A percentile compares a stretch with the other conserved stretches of the same genome.
Evolutionary conservation across 352 stramenopile genomes (phyloP).

Genomic region (Pythium diclinum): DNA sequence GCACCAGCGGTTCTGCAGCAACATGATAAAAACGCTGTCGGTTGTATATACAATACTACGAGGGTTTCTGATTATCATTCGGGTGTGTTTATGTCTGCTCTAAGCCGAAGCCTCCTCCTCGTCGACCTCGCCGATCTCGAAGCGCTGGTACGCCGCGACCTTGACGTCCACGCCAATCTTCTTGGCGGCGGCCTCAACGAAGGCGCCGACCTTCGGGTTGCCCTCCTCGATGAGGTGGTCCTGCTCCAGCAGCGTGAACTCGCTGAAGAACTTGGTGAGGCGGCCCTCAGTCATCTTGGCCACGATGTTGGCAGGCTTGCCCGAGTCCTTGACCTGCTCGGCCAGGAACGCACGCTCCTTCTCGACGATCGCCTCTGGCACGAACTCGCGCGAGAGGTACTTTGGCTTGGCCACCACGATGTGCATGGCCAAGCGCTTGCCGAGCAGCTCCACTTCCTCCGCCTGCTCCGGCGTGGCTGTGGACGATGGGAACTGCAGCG

Average conservation of each 20-base stretch:
- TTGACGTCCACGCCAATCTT: conserved; percentile 66
- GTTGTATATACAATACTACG: conserved; percentile 1
- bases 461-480: conserved; percentile 44
- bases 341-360: conserved; percentile 91
- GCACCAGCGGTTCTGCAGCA: too few relatives aligned
- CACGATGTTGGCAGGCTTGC: conserved; percentile 90
- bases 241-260: conserved; percentile 92
- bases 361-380: conserved; percentile 82
- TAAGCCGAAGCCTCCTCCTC: conserved; percentile 50
- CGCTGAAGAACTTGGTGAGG: conserved; percentile 92
- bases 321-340: conserved; percentile 84
- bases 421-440: conserved; percentile 95
- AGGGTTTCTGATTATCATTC: conserved; percentile 2
- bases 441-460: conserved; percentile 66
- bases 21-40: background rate
- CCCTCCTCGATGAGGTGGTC: conserved; percentile 94
- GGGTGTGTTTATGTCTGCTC: background rate
- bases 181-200: conserved; percentile 59
- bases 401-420: conserved; percentile 91
- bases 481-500: conserved; percentile 69
- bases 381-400: conserved; percentile 86
- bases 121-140: conserved; percentile 66
- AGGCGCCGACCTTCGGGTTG: conserved; percentile 81
- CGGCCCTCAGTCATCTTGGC: conserved; percentile 94
- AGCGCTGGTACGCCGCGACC: conserved; percentile 70